A percentile compares a stretch with the other conserved stretches of the same genome.
These are phyloP conservation scores for Hippophae rhamnoides DNA, from an alignment of 306 rosid species.

Conservation along the genomic window DNA sequence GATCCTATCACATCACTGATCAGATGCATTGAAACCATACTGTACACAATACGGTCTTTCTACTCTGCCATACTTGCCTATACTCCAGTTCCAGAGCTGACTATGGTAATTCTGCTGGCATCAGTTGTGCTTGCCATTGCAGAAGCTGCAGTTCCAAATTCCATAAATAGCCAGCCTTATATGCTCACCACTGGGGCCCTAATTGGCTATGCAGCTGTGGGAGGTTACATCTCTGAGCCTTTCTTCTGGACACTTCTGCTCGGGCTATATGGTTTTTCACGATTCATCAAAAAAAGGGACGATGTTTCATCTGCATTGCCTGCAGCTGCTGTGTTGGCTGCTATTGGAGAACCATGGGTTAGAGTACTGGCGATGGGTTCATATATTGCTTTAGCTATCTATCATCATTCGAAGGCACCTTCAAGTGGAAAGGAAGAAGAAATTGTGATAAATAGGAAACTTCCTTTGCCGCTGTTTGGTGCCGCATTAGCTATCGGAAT, in stretches of 20 bases:
- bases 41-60: conserved; percentile 49
- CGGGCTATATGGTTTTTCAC: conserved; percentile 53
- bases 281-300: conserved; percentile 52
- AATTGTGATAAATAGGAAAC: conserved; percentile 25
- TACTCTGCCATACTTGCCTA: conserved; percentile 68
- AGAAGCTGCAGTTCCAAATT: conserved; percentile 62
- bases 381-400: conserved; percentile 49
- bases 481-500: conserved; percentile 76
- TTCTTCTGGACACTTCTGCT: conserved; percentile 78
- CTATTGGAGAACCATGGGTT: conserved; percentile 88
- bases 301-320: conserved; percentile 73
- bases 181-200: conserved; percentile 63
- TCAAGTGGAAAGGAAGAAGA: conserved; percentile 33
- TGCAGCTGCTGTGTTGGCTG: conserved; percentile 68
- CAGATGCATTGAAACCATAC: conserved; percentile 43
- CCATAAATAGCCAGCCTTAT: conserved; percentile 54
- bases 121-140: conserved; percentile 65
- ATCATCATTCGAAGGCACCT: conserved; percentile 42
- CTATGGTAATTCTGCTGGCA: conserved; percentile 44
- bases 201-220: conserved; percentile 70
- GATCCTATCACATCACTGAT: conserved; percentile 63
- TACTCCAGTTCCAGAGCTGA: conserved; percentile 62
- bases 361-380: conserved; percentile 56
- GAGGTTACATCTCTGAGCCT: conserved; percentile 68
- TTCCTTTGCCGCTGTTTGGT: conserved; percentile 64